Conservation (phyloP, 345 rosid species). For the Acer campestre region DNA sequence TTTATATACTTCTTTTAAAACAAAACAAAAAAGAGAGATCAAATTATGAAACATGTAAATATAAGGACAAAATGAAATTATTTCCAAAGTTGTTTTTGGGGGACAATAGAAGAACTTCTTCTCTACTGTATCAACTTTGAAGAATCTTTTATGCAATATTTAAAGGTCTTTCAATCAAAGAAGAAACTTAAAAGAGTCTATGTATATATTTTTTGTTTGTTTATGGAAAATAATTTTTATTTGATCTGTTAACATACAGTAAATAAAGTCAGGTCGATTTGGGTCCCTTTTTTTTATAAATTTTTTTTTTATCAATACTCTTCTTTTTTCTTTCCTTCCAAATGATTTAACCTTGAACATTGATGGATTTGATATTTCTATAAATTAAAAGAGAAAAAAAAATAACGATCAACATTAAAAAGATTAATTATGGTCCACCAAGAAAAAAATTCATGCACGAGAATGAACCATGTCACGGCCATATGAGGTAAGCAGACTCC, state of each 20-base stretch:
- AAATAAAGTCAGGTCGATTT: not conserved
- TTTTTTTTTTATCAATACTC: no score
- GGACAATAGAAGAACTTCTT: not conserved
- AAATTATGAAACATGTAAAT: not conserved
- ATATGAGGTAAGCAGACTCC: conserved; percentile 5
- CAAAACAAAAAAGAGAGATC: no score
- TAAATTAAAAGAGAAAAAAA: not conserved
- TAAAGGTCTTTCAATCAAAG: not conserved
- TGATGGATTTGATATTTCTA: not conserved
- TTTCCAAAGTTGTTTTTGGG: not conserved
- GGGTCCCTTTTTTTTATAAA: not conserved
- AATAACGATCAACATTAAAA: not conserved
- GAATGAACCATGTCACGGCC: not conserved
- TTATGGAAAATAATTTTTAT: not conserved
- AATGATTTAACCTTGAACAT: not conserved
- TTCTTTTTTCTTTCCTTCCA: no score
- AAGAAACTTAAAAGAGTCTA: not conserved
- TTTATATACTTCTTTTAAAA: no score
- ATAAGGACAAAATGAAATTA: not conserved
- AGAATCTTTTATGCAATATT: not conserved
- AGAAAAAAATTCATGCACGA: not conserved
- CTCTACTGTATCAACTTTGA: conserved; percentile 2
- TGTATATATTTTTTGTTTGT: not conserved
- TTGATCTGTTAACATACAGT: not conserved
- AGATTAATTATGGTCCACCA: not conserved